These are phyloP conservation scores for Podospora didyma DNA, from an alignment of 495 filamentous ascomycete species.

Conservation along the genomic window DNA sequence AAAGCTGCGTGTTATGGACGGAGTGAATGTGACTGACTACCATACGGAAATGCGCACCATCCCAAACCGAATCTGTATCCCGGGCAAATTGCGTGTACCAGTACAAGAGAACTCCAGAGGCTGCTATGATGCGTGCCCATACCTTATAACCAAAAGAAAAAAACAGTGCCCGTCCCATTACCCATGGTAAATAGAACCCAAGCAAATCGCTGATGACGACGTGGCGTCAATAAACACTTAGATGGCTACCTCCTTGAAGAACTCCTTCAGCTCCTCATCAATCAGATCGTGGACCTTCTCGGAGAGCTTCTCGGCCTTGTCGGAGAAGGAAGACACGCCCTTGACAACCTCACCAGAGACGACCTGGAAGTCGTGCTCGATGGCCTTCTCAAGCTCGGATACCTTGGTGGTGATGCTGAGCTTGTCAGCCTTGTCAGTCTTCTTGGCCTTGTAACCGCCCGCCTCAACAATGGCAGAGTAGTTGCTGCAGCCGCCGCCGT, in stretches of 20 bases:
- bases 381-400: conserved; percentile 56
- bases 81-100: conserved; percentile 31
- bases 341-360: conserved; percentile 52
- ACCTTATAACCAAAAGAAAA: conserved; percentile 21
- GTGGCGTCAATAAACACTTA: conserved; percentile 23
- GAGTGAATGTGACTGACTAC: conserved; percentile 14
- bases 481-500: conserved; percentile 92
- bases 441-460: conserved; percentile 53
- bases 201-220: conserved; percentile 12
- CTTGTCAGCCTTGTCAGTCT: conserved; percentile 22
- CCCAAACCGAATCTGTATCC: conserved; percentile 14
- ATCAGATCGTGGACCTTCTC: conserved; percentile 53
- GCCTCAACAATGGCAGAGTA: conserved; percentile 76
- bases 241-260: conserved; percentile 57
- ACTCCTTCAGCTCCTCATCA: conserved; percentile 63
- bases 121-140: conserved; percentile 20
- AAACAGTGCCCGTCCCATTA: conserved; percentile 17
- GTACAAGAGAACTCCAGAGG: conserved; percentile 33
- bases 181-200: conserved; percentile 13
- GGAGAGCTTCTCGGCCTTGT: conserved; percentile 45
- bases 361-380: conserved; percentile 54
- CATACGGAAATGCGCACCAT: conserved; percentile 22
- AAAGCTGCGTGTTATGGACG: conserved; percentile 11
- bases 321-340: conserved; percentile 38
- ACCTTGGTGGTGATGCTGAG: conserved; percentile 26